These are phyloP conservation scores for Hypoxylon sp. DNA, from an alignment of 2,329 filamentous ascomycete species.

Conservation along the genomic window DNA sequence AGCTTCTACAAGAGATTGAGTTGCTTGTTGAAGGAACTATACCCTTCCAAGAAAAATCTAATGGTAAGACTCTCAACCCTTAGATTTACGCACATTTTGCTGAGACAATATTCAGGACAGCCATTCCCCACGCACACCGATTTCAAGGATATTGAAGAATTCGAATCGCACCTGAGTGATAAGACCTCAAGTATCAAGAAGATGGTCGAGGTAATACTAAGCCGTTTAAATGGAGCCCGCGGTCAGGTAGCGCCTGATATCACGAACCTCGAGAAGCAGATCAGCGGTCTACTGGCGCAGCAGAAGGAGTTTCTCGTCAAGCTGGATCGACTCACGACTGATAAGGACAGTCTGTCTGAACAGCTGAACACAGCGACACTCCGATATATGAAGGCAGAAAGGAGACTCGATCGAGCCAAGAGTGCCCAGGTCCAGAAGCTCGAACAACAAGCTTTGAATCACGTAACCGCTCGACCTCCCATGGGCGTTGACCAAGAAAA, in stretches of 20 bases:
- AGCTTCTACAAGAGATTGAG: slow-evolving; percentile 75
- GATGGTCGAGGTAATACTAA: slow-evolving; percentile 78
- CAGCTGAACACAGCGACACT: slow-evolving; percentile 89
- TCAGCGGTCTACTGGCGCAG: slow-evolving; percentile 79
- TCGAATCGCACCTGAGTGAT: slow-evolving; percentile 83
- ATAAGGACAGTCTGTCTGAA: slow-evolving; percentile 88
- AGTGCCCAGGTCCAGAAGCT: slow-evolving; percentile 92
- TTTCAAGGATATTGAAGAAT: slow-evolving; percentile 76
- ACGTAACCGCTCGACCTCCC: slow-evolving; percentile 64
- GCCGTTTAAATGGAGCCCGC: slow-evolving; percentile 63
- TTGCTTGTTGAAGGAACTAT: slow-evolving; percentile 66
- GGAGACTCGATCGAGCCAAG: slow-evolving; percentile 89
- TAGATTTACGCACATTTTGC: slow-evolving; percentile 13
- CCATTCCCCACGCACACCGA: slow-evolving; percentile 69
- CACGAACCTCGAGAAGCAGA: slow-evolving; percentile 77
- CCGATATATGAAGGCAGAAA: slow-evolving; percentile 94
- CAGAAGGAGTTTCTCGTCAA: slow-evolving; percentile 86
- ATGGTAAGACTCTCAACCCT: slow-evolving; percentile 53
- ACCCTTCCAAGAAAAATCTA: slow-evolving; percentile 57
- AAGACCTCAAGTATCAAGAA: slow-evolving; percentile 82
- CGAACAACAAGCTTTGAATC: slow-evolving; percentile 87
- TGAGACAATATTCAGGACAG: slow-evolving; percentile 58
- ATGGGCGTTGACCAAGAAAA: slow-evolving; percentile 62
- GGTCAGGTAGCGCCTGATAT: slow-evolving; percentile 74
- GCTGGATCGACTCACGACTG: slow-evolving; percentile 78